Base-by-base conservation (phyloP, 73 alveolate species). In the Diophrys appendiculata region DNA sequence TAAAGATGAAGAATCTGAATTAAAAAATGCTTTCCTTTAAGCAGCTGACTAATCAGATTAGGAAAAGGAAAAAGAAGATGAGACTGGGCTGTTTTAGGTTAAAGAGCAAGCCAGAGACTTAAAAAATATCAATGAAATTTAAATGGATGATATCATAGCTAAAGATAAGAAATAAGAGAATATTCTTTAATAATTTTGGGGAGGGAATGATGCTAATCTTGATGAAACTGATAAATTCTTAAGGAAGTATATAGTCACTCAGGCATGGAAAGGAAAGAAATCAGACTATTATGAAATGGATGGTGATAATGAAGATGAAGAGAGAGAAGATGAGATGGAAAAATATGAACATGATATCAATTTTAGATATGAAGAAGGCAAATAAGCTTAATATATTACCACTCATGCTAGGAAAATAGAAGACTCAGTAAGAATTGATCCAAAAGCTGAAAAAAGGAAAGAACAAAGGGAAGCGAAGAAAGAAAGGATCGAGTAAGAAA, bases 361-460 rank as follows among this genome's bases (percentile, higher is more conserved):
- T 67, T 89, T 85, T 80, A 72, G 93, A 68, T 81, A 29, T 69
- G 96, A 89, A 54, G 87, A 85, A 52, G 30, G 81, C 52, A 82
- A 70, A 23, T 52, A 84, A 25, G 79, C 84, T 18, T 68, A 69
- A 33, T 22, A 14, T n/a, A 52, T 80, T 22, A 67, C 82, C 30
- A 85, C 94, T 65, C 90, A 87, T 72, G n/a, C 88, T 0, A 73
- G 94, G 34, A 56, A 82, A 33, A 74, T 76, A 32, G 76, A 64
- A 22, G 90, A 74, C 14, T 68, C 89, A 0, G 83, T 83, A 78
- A 60, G 94, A 33, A 43, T 43, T 43, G 60, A 43, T 43, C 43
- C 69, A 52, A 65, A 80, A 65, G 83, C 77, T 32, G 72, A 68
- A 32, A 68, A 60, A 54, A 54, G 93, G 34, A 89, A 82, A 53